Percentiles rank a stretch among this genome's conserved stretches.
phyloP scores from a whole-genome alignment of 2,329 filamentous ascomycete genomes.

The Calonectria naviculata region DNA sequence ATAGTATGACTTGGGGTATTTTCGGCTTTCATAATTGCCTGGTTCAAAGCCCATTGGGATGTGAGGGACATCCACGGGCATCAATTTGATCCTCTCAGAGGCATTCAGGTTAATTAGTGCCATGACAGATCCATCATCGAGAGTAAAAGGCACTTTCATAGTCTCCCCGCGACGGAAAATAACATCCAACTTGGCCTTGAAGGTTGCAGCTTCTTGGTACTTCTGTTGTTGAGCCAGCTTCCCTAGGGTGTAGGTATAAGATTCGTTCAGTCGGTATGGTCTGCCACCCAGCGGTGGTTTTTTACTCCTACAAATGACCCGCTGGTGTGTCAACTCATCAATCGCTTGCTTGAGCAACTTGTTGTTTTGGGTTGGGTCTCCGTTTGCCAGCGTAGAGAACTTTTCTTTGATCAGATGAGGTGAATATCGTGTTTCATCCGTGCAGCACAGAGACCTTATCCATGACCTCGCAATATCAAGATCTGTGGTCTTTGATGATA shows the following conservation, averaged over 20 bases:
- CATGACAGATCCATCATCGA: constrained; percentile 74
- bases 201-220: constrained; percentile 66
- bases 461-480: constrained; percentile 65
- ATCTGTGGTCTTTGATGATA: constrained; percentile 35
- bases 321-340: constrained; percentile 58
- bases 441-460: constrained; percentile 69
- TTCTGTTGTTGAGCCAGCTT: constrained; percentile 66
- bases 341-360: constrained; percentile 60
- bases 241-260: constrained; percentile 66
- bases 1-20: constrained; percentile 73
- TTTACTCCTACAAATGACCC: constrained; percentile 70
- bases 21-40: constrained; percentile 76
- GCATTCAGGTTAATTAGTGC: constrained; percentile 75
- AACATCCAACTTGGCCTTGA: constrained; percentile 70
- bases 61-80: constrained; percentile 65
- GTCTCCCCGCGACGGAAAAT: constrained; percentile 57
- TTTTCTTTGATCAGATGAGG: constrained; percentile 60
- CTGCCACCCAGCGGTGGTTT: constrained; percentile 67
- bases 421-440: constrained; percentile 60
- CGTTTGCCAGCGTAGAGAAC: constrained; percentile 60
- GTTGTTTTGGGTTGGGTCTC: constrained; percentile 53
- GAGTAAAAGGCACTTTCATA: constrained; percentile 64
- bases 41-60: constrained; percentile 79
- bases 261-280: constrained; percentile 72
- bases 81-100: constrained; percentile 64